Percentiles rank a stretch among this genome's conserved stretches.
Conservation (phyloP, 805 yeast genomes). For the Phaffomyces antillensis region DNA sequence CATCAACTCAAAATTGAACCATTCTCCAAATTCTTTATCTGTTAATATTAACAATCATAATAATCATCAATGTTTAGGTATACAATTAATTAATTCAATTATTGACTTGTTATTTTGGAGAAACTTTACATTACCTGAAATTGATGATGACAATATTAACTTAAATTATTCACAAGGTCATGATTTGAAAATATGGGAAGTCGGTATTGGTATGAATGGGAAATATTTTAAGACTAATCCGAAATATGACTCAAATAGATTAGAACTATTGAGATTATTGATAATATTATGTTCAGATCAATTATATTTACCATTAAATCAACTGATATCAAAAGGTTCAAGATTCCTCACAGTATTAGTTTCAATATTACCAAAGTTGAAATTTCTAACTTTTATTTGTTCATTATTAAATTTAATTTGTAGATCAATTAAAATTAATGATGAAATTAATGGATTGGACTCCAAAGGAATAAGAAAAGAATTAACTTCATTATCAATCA, state of each 20-base stretch:
- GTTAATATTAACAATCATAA: constrained; percentile 13
- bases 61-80: constrained; percentile 24
- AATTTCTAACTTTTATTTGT: constrained; percentile 47
- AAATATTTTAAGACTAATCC: constrained; percentile 29
- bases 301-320: constrained; percentile 41
- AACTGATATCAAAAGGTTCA: constrained; percentile 46
- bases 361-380: constrained; percentile 40
- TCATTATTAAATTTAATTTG: constrained; percentile 63
- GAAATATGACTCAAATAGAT: constrained; percentile 52
- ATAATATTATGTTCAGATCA: constrained; percentile 54
- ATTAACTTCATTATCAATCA: constrained; percentile 49
- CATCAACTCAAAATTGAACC: constrained; percentile 8
- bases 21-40: constrained; percentile 14
- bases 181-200: constrained; percentile 61
- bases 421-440: constrained; percentile 36
- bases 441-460: constrained; percentile 39
- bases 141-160: constrained; percentile 6
- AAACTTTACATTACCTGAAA: constrained; percentile 44
- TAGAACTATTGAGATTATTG: constrained; percentile 59
- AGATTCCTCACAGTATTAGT: constrained; percentile 52
- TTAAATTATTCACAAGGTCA: constrained; percentile 12
- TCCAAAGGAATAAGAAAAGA: constrained; percentile 31
- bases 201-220: constrained; percentile 55
- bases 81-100: constrained; percentile 29
- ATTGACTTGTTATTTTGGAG: constrained; percentile 46